A percentile compares a stretch with the other conserved stretches of the same genome.
Conservation (phyloP, 1,139 yeast species). For the Candida sp. region DNA sequence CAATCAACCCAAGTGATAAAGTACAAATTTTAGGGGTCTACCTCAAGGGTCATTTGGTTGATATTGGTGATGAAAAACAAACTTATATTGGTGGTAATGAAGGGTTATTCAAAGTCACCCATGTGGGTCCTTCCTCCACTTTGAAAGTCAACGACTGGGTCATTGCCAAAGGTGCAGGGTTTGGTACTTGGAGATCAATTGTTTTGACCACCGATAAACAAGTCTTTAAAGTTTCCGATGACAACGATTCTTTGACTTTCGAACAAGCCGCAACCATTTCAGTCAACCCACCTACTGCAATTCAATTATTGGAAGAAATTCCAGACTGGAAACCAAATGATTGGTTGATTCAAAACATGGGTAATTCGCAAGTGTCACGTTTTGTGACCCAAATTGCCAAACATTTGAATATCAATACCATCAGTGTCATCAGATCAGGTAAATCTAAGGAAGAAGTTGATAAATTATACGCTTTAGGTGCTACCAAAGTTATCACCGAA, state of each 20-base stretch:
- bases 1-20: constrained; percentile 89
- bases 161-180: constrained; percentile 24
- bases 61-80: constrained; percentile 56
- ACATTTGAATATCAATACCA: constrained; percentile 18
- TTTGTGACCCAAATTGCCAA: constrained; percentile 28
- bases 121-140: constrained; percentile 18
- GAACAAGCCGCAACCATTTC: constrained; percentile 32
- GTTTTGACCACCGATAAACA: constrained; percentile 15
- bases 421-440: constrained; percentile 30
- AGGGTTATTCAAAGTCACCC: constrained; percentile 25
- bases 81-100: constrained; percentile 77
- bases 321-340: constrained; percentile 25
- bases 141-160: constrained; percentile 29
- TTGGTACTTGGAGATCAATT: constrained; percentile 36
- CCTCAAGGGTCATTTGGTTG: constrained; percentile 51
- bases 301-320: constrained; percentile 24
- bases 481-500: constrained; percentile 29
- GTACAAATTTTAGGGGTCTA: constrained; percentile 93
- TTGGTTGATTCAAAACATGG: constrained; percentile 34
- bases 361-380: constrained; percentile 31
- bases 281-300: constrained; percentile 34
- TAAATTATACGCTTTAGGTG: constrained; percentile 24
- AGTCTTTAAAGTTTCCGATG: constrained; percentile 14
- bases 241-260: constrained; percentile 12
- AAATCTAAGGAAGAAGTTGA: constrained; percentile 20